These are phyloP conservation scores for Lentinula novae-zelandiae DNA, from an alignment of 1,284 basidiomycete genomes.

Conservation along the genomic window DNA sequence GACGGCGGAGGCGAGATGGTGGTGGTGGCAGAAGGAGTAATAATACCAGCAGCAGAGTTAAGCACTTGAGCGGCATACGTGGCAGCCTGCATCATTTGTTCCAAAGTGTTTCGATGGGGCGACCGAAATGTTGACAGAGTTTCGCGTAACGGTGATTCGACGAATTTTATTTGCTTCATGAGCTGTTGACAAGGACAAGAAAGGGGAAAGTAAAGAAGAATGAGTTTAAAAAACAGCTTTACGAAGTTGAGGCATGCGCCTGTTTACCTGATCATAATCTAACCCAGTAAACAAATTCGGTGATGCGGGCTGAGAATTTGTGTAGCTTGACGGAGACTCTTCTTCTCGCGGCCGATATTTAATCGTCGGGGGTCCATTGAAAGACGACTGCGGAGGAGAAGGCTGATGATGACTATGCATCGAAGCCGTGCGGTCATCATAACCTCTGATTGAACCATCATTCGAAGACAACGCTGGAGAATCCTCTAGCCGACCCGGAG, in stretches of 20 bases:
- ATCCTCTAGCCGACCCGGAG: conserved; percentile 18
- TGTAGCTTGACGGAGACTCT: conserved; percentile 25
- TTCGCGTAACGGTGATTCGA: conserved; percentile 7
- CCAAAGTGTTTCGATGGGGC: conserved; percentile 25
- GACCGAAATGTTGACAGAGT: neutral
- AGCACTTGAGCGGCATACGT: conserved; percentile 50
- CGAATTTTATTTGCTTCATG: conserved; percentile 11
- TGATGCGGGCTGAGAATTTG: conserved; percentile 7
- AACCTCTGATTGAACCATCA: neutral
- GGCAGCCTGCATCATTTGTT: conserved; percentile 41
- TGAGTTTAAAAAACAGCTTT: neutral
- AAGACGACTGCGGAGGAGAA: conserved; percentile 14
- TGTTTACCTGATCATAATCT: conserved; percentile 8
- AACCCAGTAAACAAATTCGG: neutral
- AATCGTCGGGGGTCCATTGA: conserved; percentile 14
- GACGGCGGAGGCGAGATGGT: neutral
- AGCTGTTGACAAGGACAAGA: neutral
- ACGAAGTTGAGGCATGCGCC: neutral
- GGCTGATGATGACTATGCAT: neutral
- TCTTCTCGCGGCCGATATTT: conserved; percentile 29
- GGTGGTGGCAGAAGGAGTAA: neutral
- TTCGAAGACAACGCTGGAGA: neutral
- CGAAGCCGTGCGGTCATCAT: neutral
- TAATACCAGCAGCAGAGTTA: conserved; percentile 22
- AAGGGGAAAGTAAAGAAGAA: neutral